These are phyloP conservation scores for Rhodotorula sphaerocarpa DNA, from an alignment of 768 basidiomycete genomes.

Conservation along the genomic window DNA sequence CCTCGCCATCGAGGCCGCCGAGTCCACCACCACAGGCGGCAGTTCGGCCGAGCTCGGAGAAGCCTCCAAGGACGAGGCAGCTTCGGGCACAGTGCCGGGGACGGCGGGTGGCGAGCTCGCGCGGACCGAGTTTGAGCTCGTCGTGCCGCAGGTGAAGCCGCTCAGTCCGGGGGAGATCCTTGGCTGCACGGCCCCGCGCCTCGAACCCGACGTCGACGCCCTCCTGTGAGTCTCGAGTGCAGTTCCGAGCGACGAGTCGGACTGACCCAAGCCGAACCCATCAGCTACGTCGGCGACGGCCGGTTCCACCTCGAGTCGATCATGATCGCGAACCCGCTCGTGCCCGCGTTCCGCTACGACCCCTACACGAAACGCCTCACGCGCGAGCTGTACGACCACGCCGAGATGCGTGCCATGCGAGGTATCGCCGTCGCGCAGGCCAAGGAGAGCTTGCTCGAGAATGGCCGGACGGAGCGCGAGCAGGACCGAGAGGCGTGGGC, in stretches of 20 bases:
- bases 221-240: conserved; percentile 59
- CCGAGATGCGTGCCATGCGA: conserved; percentile 70
- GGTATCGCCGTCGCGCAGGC: conserved; percentile 69
- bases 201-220: conserved; percentile 66
- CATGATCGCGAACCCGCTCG: conserved; percentile 95
- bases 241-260: no score
- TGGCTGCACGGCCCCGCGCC: conserved; percentile 85
- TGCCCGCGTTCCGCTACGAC: conserved; percentile 96
- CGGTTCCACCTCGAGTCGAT: conserved; percentile 97
- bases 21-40: no score
- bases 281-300: conserved; percentile 83
- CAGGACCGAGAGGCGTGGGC: conserved; percentile 56
- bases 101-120: no score
- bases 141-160: conserved; percentile 79
- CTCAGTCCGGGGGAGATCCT: conserved; percentile 93
- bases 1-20: conserved; percentile 29
- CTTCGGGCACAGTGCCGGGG: no score
- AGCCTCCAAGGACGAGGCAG: no score
- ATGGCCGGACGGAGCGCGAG: conserved; percentile 1
- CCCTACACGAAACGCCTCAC: conserved; percentile 97
- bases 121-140: conserved; percentile 58
- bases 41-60: no score
- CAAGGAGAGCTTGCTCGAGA: conserved; percentile 49
- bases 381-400: conserved; percentile 78
- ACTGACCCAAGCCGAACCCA: not conserved